These are phyloP conservation scores for Helminthosporium solani DNA, from an alignment of 2,329 filamentous ascomycete species.

Conservation along the genomic window DNA sequence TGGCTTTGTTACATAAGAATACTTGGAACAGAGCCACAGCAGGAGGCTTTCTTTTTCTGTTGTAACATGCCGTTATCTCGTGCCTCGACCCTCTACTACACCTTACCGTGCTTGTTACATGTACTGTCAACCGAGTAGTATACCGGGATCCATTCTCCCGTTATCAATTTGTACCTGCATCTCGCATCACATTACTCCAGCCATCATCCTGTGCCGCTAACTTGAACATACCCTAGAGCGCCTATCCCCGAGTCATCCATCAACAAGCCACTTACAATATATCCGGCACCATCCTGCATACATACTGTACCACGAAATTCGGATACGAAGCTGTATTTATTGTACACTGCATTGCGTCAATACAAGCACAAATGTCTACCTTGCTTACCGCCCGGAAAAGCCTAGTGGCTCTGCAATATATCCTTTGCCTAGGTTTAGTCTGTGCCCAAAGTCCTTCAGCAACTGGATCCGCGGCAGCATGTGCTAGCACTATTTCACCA, in stretches of 20 bases:
- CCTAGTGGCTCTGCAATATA: constrained; percentile 26
- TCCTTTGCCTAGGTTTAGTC: constrained; percentile 10
- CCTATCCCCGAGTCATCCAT: not conserved
- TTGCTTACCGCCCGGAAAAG: constrained; percentile 16
- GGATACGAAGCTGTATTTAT: not conserved
- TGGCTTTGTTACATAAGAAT: too few species aligned
- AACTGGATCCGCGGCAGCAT: constrained; percentile 24
- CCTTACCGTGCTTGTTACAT: too few species aligned
- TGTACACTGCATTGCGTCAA: not conserved
- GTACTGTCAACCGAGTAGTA: too few species aligned
- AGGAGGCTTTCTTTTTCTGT: not conserved
- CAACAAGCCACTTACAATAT: not conserved
- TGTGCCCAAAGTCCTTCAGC: constrained; percentile 18
- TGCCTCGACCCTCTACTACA: too few species aligned
- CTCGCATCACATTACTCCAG: not conserved
- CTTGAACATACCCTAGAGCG: too few species aligned
- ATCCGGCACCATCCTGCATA: not conserved
- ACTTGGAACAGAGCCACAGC: not conserved
- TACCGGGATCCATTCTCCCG: constrained; percentile 1
- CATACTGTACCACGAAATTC: not conserved
- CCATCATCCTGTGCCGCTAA: not conserved
- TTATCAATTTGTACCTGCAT: constrained; percentile 4
- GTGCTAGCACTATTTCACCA: constrained; percentile 41
- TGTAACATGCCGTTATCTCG: too few species aligned
- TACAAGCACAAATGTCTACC: not conserved